phyloP scores from a whole-genome alignment of 108 stramenopile genomes.

The Seminavis robusta region DNA sequence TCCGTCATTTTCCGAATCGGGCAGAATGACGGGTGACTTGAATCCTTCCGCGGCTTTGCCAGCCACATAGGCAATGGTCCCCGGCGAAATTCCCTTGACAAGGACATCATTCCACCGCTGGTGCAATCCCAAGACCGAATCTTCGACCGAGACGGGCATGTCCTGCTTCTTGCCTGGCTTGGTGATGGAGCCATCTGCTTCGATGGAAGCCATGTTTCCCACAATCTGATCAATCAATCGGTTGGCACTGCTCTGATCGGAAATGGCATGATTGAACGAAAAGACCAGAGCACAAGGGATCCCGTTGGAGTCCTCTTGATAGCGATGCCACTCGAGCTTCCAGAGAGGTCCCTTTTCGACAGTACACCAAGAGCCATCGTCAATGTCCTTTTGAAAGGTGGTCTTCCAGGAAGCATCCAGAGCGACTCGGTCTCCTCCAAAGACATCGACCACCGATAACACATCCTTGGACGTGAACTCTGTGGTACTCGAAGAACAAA shows the following conservation, averaged over 20 bases:
- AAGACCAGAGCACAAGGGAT: constrained; percentile 64
- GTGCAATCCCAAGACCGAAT: constrained; percentile 60
- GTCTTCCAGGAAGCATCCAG: constrained; percentile 63
- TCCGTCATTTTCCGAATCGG: constrained; percentile 42
- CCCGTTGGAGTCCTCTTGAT: constrained; percentile 5
- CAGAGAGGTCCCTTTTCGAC: constrained; percentile 54
- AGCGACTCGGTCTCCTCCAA: constrained; percentile 9
- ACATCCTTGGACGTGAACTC: constrained; percentile 47
- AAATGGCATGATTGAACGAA: constrained; percentile 83
- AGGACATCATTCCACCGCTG: constrained; percentile 51
- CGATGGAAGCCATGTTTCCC: constrained; percentile 46
- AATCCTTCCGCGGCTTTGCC: constrained; percentile 80
- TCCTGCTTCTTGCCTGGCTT: constrained; percentile 27
- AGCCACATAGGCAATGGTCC: constrained; percentile 62
- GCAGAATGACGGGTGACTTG: constrained; percentile 77
- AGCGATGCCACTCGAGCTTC: constrained; percentile 67
- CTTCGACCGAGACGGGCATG: constrained; percentile 72
- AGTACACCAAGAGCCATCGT: constrained; percentile 65
- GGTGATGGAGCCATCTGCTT: constrained; percentile 26
- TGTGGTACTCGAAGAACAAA: constrained; percentile 23
- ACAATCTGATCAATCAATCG: constrained; percentile 72
- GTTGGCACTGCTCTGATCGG: constrained; percentile 76
- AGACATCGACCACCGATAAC: constrained; percentile 49
- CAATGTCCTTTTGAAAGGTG: constrained; percentile 59
- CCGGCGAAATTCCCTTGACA: constrained; percentile 27